Percentiles rank a stretch among this genome's conserved stretches.
Conservation (phyloP, 148 eudicot species). For the Rhododendron williamsianum region DNA sequence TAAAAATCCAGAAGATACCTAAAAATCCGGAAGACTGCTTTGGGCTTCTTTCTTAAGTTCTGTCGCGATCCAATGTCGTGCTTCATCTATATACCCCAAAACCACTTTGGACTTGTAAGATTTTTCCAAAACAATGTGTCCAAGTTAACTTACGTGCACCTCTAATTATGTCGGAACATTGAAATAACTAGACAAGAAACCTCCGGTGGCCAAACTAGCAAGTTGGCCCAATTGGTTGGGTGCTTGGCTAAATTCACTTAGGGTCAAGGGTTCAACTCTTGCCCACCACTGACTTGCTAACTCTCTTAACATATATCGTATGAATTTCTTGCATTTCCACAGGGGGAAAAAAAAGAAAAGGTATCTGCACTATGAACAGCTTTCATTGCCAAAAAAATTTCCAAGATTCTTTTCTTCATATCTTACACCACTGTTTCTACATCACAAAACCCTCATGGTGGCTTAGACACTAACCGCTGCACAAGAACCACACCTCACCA, state of each 20-base stretch:
- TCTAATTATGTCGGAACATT: neutral
- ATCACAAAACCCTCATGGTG: neutral
- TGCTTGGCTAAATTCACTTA: neutral
- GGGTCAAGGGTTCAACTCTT: neutral
- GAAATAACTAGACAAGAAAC: neutral
- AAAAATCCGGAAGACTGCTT: no score
- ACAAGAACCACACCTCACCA: neutral
- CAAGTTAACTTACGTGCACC: neutral
- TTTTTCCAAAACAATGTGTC: neutral
- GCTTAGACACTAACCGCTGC: neutral
- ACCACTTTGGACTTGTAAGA: neutral
- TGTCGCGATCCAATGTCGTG: neutral
- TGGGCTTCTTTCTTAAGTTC: no score
- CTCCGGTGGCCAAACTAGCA: neutral
- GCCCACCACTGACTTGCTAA: neutral
- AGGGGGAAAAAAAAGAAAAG: neutral
- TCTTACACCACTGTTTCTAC: neutral
- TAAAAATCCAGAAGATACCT: no score
- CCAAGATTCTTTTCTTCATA: neutral
- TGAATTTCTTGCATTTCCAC: neutral
- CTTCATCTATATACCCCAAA: neutral
- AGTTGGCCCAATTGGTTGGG: neutral
- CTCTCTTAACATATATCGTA: neutral
- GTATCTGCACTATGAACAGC: neutral
- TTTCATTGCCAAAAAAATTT: neutral